Evolutionary conservation across 345 rosid genomes (phyloP).

Genomic region (Syzygium aqueum): DNA sequence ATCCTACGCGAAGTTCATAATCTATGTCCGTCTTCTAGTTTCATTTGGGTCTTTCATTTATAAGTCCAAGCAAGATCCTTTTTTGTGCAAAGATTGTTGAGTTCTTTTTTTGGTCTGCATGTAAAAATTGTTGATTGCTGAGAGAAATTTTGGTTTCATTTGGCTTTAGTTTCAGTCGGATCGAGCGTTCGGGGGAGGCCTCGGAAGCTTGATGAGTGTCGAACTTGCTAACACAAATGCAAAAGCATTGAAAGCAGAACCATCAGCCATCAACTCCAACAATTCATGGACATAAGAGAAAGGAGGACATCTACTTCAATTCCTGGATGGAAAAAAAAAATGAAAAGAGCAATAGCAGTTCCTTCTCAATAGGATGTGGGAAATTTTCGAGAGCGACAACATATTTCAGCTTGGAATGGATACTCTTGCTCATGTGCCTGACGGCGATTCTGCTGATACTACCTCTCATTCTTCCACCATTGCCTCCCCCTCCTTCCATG

Average conservation of each 20-base stretch:
- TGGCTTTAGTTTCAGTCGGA: background rate
- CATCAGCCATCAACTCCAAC: background rate
- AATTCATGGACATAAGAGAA: background rate
- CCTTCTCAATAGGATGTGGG: slow-evolving; percentile 32
- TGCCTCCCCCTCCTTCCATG: slow-evolving; percentile 9
- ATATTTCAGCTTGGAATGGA: background rate
- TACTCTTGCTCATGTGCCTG: slow-evolving; percentile 4
- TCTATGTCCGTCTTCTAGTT: background rate
- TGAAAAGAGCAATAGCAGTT: background rate
- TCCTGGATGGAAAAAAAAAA: background rate
- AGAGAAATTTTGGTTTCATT: background rate
- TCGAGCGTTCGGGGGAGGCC: background rate
- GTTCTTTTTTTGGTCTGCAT: too few species aligned
- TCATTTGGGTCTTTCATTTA: background rate
- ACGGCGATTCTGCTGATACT: slow-evolving; percentile 4
- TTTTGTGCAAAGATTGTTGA: background rate
- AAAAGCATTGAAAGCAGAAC: background rate
- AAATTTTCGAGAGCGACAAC: slow-evolving; percentile 20
- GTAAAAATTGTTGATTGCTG: background rate
- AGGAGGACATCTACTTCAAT: background rate
- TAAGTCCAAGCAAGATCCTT: background rate
- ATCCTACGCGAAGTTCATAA: background rate
- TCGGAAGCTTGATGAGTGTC: background rate
- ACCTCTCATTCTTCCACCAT: slow-evolving; percentile 8
- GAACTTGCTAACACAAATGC: background rate